Evolutionary conservation across 2,329 filamentous ascomycete species (phyloP).

Genomic region (Thelonectria olida): DNA sequence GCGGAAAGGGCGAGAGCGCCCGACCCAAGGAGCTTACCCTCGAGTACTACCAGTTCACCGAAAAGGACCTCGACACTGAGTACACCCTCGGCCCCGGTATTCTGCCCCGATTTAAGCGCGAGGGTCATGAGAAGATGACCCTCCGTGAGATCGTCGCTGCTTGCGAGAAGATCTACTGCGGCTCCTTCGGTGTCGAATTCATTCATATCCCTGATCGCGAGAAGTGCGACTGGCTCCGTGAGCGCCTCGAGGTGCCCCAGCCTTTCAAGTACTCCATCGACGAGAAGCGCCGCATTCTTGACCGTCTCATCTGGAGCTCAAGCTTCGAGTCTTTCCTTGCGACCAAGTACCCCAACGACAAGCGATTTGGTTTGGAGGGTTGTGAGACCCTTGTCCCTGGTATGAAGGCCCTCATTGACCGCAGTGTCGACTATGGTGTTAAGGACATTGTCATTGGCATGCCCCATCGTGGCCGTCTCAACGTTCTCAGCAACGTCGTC

Average conservation of each 20-base stretch:
- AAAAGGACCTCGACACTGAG: slow-evolving; percentile 92
- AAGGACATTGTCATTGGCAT: slow-evolving; percentile 99
- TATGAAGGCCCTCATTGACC: slow-evolving; percentile 99
- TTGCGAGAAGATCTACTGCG: slow-evolving; percentile 96
- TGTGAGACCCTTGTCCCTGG: slow-evolving; percentile 96
- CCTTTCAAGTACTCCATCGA: slow-evolving; percentile 98
- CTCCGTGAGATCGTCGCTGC: slow-evolving; percentile 91
- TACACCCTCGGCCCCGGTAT: slow-evolving; percentile 95
- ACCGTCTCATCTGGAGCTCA: slow-evolving; percentile 97
- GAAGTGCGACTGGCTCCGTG: slow-evolving; percentile 97
- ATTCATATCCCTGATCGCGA: slow-evolving; percentile 98
- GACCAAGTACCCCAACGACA: slow-evolving; percentile 99
- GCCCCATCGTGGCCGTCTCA: slow-evolving; percentile 98
- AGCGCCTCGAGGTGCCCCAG: slow-evolving; percentile 91
- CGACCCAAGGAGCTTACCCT: slow-evolving; percentile 93
- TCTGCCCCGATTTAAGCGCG: slow-evolving; percentile 89
- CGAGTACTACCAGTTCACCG: slow-evolving; percentile 93
- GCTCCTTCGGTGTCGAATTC: slow-evolving; percentile 97
- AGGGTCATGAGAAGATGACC: slow-evolving; percentile 93
- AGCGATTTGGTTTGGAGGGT: slow-evolving; percentile 97
- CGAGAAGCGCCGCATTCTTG: slow-evolving; percentile 96
- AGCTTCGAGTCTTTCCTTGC: slow-evolving; percentile 96
- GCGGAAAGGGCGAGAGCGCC: slow-evolving; percentile 72
- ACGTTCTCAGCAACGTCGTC: slow-evolving; percentile 97
- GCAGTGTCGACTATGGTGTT: slow-evolving; percentile 96